Conservation (phyloP, 768 basidiomycete species). For the Xerocomellus intermedius region DNA sequence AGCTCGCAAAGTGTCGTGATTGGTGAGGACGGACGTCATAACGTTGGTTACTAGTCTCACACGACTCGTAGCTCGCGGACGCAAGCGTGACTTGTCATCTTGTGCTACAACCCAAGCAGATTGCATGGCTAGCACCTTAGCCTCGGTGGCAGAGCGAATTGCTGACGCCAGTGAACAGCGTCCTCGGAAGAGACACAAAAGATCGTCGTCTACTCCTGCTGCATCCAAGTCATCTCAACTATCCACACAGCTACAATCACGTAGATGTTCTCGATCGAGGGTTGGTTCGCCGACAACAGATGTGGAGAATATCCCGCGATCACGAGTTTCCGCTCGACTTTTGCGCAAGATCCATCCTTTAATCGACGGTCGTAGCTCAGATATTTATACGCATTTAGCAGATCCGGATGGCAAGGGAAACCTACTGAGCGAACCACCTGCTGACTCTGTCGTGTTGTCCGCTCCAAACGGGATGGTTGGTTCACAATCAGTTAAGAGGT, state of each 20-base stretch:
- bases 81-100: slow-evolving; percentile 15
- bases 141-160: not conserved
- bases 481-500: slow-evolving; percentile 6
- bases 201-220: slow-evolving; percentile 21
- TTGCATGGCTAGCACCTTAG: not conserved
- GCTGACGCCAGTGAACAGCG: slow-evolving; percentile 2
- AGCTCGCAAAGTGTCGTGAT: slow-evolving; percentile 5
- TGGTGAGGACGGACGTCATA: slow-evolving; percentile 9
- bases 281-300: slow-evolving; percentile 14
- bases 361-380: slow-evolving; percentile 13
- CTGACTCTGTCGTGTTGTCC: slow-evolving; percentile 1
- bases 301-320: not conserved
- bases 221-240: slow-evolving; percentile 9
- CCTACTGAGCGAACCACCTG: slow-evolving; percentile 8
- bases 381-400: slow-evolving; percentile 32
- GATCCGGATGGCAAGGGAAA: slow-evolving; percentile 13
- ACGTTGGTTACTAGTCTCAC: slow-evolving; percentile 1
- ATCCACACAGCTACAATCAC: slow-evolving; percentile 4
- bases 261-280: slow-evolving; percentile 18
- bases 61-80: slow-evolving; percentile 14
- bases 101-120: not conserved
- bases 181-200: slow-evolving; percentile 22
- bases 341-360: slow-evolving; percentile 19
- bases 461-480: not conserved
- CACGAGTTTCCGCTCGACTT: slow-evolving; percentile 23